Conservation (phyloP, 2,329 filamentous ascomycete species). For the Alternaria atra region DNA sequence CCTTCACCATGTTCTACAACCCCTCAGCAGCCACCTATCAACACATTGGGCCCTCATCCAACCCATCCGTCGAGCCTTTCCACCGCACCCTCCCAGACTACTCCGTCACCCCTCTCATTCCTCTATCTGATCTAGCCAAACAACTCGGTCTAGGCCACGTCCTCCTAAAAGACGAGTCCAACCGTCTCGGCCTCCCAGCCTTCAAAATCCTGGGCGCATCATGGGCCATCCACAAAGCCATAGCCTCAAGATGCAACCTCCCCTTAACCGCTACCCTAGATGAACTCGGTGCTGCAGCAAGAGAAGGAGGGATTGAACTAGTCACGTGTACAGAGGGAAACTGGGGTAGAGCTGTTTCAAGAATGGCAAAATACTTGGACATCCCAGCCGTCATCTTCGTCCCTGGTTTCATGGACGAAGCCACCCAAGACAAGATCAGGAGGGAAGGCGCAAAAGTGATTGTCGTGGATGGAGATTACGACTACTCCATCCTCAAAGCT, state of each 20-base stretch:
- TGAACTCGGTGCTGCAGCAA: constrained; percentile 51
- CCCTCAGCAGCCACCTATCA: constrained; percentile 35
- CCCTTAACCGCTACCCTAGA: constrained; percentile 56
- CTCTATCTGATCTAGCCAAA: constrained; percentile 63
- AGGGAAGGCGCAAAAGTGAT: constrained; percentile 70
- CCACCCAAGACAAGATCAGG: constrained; percentile 64
- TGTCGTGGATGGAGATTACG: constrained; percentile 68
- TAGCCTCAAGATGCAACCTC: constrained; percentile 58
- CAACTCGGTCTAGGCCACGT: constrained; percentile 64
- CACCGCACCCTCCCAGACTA: constrained; percentile 68
- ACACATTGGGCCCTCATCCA: constrained; percentile 20
- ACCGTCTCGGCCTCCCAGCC: constrained; percentile 72
- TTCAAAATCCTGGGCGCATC: constrained; percentile 86
- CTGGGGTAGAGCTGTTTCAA: constrained; percentile 75
- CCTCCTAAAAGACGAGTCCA: constrained; percentile 75
- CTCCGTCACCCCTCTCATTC: constrained; percentile 62
- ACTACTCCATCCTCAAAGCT: constrained; percentile 66
- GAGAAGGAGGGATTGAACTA: constrained; percentile 52
- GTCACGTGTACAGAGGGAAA: constrained; percentile 79
- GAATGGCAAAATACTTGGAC: constrained; percentile 69
- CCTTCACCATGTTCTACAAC: constrained; percentile 36
- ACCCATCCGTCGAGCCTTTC: constrained; percentile 54
- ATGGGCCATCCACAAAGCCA: constrained; percentile 72
- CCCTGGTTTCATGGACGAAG: constrained; percentile 64
- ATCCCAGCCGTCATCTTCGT: constrained; percentile 69